phyloP scores from a whole-genome alignment of 495 filamentous ascomycete genomes.

The Beverwykella pulmonaria region DNA sequence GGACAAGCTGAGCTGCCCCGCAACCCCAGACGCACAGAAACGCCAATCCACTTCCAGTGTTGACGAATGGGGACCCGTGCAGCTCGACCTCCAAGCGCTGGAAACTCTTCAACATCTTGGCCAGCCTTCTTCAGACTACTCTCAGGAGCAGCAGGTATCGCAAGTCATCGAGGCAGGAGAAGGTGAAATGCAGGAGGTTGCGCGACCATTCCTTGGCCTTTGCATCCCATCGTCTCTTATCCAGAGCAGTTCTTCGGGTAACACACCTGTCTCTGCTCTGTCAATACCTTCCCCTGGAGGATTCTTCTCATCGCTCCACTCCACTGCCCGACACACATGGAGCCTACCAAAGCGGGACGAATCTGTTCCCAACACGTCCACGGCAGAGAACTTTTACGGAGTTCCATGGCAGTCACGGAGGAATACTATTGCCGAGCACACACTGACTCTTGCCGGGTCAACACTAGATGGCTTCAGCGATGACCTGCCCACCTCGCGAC shows the following conservation, averaged over 20 bases:
- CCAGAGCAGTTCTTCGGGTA: slow-evolving; percentile 45
- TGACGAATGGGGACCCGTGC: slow-evolving; percentile 61
- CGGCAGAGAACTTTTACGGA: slow-evolving; percentile 75
- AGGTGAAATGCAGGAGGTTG: slow-evolving; percentile 49
- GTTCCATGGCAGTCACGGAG: slow-evolving; percentile 63
- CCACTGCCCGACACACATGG: slow-evolving; percentile 78
- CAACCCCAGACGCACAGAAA: slow-evolving; percentile 71
- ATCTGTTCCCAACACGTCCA: slow-evolving; percentile 41
- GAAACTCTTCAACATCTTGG: slow-evolving; percentile 77
- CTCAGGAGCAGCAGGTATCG: slow-evolving; percentile 52
- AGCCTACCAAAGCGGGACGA: slow-evolving; percentile 48
- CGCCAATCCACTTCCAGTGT: slow-evolving; percentile 52
- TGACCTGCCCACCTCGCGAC: slow-evolving; percentile 67
- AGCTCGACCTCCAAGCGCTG: slow-evolving; percentile 75
- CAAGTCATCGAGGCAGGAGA: slow-evolving; percentile 52
- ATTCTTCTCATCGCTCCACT: slow-evolving; percentile 82
- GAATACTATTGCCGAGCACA: slow-evolving; percentile 45
- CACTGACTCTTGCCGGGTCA: slow-evolving; percentile 44
- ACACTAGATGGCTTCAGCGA: slow-evolving; percentile 43
- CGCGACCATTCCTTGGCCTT: slow-evolving; percentile 33
- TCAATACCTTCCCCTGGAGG: slow-evolving; percentile 83
- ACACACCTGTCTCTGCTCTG: slow-evolving; percentile 62
- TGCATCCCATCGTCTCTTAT: slow-evolving; percentile 38
- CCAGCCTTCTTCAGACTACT: slow-evolving; percentile 64
- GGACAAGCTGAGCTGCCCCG: slow-evolving; percentile 73